Conservation (phyloP, 176 grass and related monocot species). For the Triticum timopheevii region DNA sequence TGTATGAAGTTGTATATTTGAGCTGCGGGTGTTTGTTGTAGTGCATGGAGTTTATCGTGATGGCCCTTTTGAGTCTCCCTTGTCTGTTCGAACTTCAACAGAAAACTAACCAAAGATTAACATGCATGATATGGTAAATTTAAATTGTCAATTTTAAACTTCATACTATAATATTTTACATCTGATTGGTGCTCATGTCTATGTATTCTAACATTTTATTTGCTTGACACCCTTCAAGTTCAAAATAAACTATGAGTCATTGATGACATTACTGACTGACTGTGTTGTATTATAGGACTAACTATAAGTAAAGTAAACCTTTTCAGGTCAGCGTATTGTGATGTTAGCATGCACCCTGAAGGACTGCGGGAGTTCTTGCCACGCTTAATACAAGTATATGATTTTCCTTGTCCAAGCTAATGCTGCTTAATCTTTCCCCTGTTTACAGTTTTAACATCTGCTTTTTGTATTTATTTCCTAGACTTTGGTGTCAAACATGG, state of each 20-base stretch:
- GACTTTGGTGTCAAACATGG: constrained; percentile 92
- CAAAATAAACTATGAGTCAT: not conserved
- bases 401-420: constrained; percentile 18
- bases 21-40: no score
- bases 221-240: not conserved
- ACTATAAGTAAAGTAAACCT: constrained; percentile 13
- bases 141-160: not conserved
- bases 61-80: no score
- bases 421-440: not conserved
- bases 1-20: no score
- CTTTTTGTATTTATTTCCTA: constrained; percentile 35
- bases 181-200: not conserved
- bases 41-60: no score
- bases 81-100: no score
- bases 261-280: not conserved
- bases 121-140: no score
- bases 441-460: constrained; percentile 12
- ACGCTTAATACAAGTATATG: constrained; percentile 73
- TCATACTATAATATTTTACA: not conserved
- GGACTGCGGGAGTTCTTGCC: constrained; percentile 79
- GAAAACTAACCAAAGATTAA: no score
- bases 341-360: constrained; percentile 85
- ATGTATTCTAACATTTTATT: not conserved
- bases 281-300: constrained; percentile 14
- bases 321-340: constrained; percentile 88